A percentile compares a stretch with the other conserved stretches of the same genome.
Evolutionary conservation across 2,329 filamentous ascomycete genomes (phyloP).

Genomic region (Fusarium sp.): DNA sequence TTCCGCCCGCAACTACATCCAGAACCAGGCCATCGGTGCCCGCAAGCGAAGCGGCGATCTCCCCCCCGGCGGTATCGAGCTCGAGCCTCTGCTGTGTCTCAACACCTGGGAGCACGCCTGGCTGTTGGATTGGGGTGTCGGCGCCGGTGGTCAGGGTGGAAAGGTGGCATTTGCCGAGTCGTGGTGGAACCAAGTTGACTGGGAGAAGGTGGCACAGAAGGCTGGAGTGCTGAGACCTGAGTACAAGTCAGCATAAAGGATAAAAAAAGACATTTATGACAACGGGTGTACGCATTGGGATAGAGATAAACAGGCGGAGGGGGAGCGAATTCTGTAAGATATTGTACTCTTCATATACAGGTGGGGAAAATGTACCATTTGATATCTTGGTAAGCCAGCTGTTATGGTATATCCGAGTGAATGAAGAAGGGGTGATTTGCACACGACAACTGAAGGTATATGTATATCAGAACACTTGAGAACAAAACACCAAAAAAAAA

Average conservation of each 20-base stretch:
- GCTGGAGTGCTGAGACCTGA: slow-evolving; percentile 50
- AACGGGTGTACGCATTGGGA: slow-evolving; percentile 19
- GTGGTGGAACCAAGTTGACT: slow-evolving; percentile 93
- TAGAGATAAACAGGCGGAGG: slow-evolving; percentile 23
- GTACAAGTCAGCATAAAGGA: slow-evolving; percentile 46
- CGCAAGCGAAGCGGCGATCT: slow-evolving; percentile 50
- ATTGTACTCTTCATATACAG: slow-evolving; percentile 49
- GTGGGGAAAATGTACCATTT: slow-evolving; percentile 46
- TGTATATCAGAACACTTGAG: slow-evolving; percentile 1
- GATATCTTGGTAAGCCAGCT: slow-evolving; percentile 26
- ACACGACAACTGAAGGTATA: neutral
- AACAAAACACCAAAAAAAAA: slow-evolving; percentile 2
- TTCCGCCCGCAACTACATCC: slow-evolving; percentile 54
- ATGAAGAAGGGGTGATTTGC: neutral
- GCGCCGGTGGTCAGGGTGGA: slow-evolving; percentile 68
- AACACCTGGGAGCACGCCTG: slow-evolving; percentile 98
- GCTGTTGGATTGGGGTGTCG: slow-evolving; percentile 80
- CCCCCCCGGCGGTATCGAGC: slow-evolving; percentile 73
- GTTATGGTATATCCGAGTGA: slow-evolving; percentile 1
- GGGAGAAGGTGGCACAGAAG: slow-evolving; percentile 73
- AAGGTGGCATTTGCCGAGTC: slow-evolving; percentile 80
- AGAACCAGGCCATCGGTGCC: slow-evolving; percentile 50
- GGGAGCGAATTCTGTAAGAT: slow-evolving; percentile 46
- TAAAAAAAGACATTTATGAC: slow-evolving; percentile 7
- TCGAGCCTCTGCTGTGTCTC: slow-evolving; percentile 85